phyloP scores from a whole-genome alignment of 306 rosid genomes.

The Phaseolus lunatus region DNA sequence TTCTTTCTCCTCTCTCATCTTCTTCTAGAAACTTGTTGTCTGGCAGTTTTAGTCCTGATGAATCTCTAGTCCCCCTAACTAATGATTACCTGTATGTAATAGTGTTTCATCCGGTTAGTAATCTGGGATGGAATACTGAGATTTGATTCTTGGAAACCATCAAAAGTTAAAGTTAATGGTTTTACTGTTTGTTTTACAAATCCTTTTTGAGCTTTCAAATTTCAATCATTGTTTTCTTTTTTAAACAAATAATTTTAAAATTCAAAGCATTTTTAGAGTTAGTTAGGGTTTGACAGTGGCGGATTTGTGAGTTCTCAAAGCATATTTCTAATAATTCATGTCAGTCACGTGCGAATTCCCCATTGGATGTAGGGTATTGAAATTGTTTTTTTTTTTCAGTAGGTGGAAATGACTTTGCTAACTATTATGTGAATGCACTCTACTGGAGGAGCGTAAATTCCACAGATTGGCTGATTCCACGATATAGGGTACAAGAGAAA shows the following conservation, averaged over 20 bases:
- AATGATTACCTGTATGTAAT: conserved; percentile 68
- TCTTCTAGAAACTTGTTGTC: conserved; percentile 67
- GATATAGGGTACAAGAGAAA: conserved; percentile 77
- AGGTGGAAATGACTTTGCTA: conserved; percentile 43
- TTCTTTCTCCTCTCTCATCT: conserved; percentile 38
- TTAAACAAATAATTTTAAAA: background rate
- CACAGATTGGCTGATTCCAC: conserved; percentile 77
- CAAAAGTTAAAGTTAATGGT: background rate
- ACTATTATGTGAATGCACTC: conserved; percentile 60
- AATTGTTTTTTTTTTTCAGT: background rate
- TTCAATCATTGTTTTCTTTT: background rate
- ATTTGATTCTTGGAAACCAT: background rate
- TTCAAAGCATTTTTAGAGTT: conserved; percentile 1
- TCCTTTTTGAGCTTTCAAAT: no score
- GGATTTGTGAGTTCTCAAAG: conserved; percentile 10
- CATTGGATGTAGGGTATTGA: conserved; percentile 1
- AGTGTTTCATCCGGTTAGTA: background rate
- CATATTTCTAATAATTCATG: conserved; percentile 10
- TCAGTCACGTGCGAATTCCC: background rate
- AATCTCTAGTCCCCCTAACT: conserved; percentile 66
- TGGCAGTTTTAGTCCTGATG: conserved; percentile 51
- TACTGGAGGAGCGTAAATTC: conserved; percentile 81
- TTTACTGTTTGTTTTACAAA: background rate
- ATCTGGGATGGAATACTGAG: no score
- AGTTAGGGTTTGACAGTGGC: background rate